Percentiles rank a stretch among this genome's conserved stretches.
Conservation (phyloP, 2,329 filamentous ascomycete genomes). For the Talaromyces sp. region DNA sequence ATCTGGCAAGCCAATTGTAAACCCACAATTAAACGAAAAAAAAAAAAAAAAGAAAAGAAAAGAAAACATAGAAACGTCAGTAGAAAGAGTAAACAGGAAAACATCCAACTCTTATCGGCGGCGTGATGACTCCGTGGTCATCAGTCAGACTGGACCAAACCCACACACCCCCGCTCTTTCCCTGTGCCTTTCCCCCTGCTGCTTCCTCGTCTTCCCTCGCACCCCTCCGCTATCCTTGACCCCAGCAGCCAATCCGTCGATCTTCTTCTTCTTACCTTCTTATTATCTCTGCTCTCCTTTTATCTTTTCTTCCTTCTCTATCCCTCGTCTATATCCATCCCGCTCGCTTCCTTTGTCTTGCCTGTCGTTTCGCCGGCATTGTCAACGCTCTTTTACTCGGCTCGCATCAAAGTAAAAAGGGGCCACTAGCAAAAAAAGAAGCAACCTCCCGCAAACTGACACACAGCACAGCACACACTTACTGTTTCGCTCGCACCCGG, state of each 20-base stretch:
- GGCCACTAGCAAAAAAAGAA: background rate
- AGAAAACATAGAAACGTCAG: background rate
- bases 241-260: slow-evolving; percentile 2
- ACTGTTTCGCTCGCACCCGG: slow-evolving; percentile 5
- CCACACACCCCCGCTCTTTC: slow-evolving; percentile 6
- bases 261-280: background rate
- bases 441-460: background rate
- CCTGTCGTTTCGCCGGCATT: background rate
- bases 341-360: background rate
- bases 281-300: slow-evolving; percentile 1
- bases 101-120: background rate
- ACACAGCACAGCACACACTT: background rate
- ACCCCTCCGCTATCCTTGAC: background rate
- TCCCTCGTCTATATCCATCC: background rate
- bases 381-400: background rate
- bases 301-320: background rate
- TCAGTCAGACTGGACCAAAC: slow-evolving; percentile 1
- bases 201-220: slow-evolving; percentile 2
- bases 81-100: background rate
- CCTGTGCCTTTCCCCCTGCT: slow-evolving; percentile 6
- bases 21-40: background rate
- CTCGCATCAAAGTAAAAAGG: background rate
- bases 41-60: no score
- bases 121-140: background rate
- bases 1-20: background rate